These are phyloP conservation scores for Daldinia childiae DNA, from an alignment of 495 filamentous ascomycete genomes.

Conservation along the genomic window DNA sequence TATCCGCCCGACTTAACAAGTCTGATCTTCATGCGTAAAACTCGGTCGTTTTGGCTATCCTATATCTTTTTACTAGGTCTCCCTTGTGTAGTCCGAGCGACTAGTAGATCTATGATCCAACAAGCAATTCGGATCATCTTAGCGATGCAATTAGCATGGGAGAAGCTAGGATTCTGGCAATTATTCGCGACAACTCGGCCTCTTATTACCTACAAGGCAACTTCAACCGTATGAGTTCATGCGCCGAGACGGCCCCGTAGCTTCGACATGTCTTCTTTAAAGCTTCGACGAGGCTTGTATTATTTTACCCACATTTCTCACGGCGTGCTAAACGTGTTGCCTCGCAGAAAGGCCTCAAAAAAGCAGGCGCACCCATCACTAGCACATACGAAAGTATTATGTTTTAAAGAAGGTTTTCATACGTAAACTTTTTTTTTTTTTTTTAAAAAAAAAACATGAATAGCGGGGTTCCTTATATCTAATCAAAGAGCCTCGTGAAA, in stretches of 20 bases:
- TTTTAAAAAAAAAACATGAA: too few species aligned
- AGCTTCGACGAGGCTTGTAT: conserved; percentile 14
- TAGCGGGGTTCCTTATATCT: too few species aligned
- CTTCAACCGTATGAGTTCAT: conserved; percentile 25
- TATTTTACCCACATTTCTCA: conserved; percentile 12
- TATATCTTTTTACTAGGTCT: background rate
- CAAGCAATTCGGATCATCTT: too few species aligned
- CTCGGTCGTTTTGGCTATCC: conserved; percentile 34
- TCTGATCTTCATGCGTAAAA: conserved; percentile 41
- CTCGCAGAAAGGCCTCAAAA: too few species aligned
- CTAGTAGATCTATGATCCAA: conserved; percentile 10
- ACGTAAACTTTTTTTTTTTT: too few species aligned
- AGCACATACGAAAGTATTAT: too few species aligned
- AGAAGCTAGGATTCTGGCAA: conserved; percentile 12
- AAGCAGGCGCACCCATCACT: too few species aligned
- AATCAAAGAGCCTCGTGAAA: too few species aligned
- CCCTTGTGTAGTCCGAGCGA: conserved; percentile 13
- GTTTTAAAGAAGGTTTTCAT: too few species aligned
- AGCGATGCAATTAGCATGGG: conserved; percentile 14
- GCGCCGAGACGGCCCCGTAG: conserved; percentile 31
- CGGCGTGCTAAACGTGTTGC: background rate
- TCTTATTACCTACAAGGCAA: conserved; percentile 20
- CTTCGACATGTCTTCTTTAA: conserved; percentile 34
- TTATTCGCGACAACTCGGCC: background rate
- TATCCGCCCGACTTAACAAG: conserved; percentile 30